Conservation (phyloP, 257 asterid genomes). For the Rehmannia glutinosa region DNA sequence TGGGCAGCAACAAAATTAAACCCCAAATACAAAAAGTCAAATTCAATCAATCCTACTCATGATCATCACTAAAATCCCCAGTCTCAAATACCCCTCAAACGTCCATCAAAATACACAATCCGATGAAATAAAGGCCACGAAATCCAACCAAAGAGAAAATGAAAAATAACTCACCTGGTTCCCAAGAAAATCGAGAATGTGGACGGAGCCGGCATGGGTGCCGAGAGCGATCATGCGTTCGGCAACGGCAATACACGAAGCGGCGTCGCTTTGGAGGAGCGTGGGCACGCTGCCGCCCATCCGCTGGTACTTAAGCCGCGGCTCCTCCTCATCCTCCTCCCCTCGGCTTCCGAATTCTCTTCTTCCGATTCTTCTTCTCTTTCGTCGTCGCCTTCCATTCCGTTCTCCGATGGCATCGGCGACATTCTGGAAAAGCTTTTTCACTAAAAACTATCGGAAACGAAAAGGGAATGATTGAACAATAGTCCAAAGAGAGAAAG, state of each 20-base stretch:
- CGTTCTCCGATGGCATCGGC: constrained; percentile 71
- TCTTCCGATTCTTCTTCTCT: constrained; percentile 73
- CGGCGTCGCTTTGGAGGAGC: constrained; percentile 81
- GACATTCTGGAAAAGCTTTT: constrained; percentile 41
- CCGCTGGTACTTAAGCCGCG: constrained; percentile 92
- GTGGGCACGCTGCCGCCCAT: constrained; percentile 96
- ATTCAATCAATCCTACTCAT: constrained; percentile 5
- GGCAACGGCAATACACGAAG: constrained; percentile 82
- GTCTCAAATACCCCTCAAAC: background rate
- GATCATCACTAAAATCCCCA: constrained; percentile 12
- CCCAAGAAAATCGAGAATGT: constrained; percentile 96
- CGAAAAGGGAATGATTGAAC: constrained; percentile 14
- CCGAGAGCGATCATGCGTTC: constrained; percentile 99
- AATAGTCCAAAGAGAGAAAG: no score
- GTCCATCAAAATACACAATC: constrained; percentile 4
- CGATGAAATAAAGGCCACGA: background rate
- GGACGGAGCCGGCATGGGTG: constrained; percentile 74
- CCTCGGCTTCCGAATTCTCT: constrained; percentile 55
- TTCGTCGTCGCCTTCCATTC: constrained; percentile 93
- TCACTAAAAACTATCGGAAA: background rate
- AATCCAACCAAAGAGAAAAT: background rate
- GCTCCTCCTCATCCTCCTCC: constrained; percentile 83
- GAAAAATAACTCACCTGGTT: constrained; percentile 53
- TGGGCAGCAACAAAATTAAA: background rate
- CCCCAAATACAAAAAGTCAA: background rate